phyloP scores from a whole-genome alignment of 2,329 filamentous ascomycete species.

The Lizonia empirigonia region DNA sequence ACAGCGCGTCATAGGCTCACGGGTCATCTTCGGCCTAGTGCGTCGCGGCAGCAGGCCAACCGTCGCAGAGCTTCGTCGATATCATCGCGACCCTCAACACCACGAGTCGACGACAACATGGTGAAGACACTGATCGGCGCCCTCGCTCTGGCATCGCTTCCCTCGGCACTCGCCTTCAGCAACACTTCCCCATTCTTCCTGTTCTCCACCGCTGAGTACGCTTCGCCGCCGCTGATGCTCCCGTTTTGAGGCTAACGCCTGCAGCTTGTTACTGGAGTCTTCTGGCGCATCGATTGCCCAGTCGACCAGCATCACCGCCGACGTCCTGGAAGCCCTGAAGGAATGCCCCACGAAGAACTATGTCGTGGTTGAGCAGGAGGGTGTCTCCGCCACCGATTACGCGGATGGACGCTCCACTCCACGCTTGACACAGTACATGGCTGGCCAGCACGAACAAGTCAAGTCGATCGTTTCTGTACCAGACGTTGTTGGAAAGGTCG shows the following conservation, averaged over 20 bases:
- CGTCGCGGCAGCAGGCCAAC: slow-evolving; percentile 9
- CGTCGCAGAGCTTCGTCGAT: slow-evolving; percentile 17
- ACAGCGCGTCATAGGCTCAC: slow-evolving; percentile 36
- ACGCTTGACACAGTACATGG: slow-evolving; percentile 60
- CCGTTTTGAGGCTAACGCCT: slow-evolving; percentile 31
- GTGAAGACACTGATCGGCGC: slow-evolving; percentile 55
- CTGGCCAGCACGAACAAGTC: slow-evolving; percentile 56
- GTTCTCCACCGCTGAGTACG: slow-evolving; percentile 83
- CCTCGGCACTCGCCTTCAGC: slow-evolving; percentile 72
- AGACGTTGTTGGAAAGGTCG: slow-evolving; percentile 59
- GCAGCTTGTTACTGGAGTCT: slow-evolving; percentile 37
- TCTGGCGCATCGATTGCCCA: slow-evolving; percentile 48
- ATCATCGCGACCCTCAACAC: slow-evolving; percentile 19
- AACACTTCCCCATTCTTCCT: slow-evolving; percentile 90
- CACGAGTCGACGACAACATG: slow-evolving; percentile 35
- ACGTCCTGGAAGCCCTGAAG: slow-evolving; percentile 58
- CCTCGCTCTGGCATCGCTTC: slow-evolving; percentile 58
- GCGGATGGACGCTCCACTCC: slow-evolving; percentile 57
- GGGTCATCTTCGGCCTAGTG: slow-evolving; percentile 6
- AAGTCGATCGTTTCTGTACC: slow-evolving; percentile 59
- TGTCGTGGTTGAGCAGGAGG: slow-evolving; percentile 77
- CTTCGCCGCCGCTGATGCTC: slow-evolving; percentile 15
- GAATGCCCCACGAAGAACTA: slow-evolving; percentile 77
- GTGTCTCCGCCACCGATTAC: slow-evolving; percentile 73
- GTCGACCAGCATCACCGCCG: slow-evolving; percentile 50